Evolutionary conservation across 2,329 filamentous ascomycete genomes (phyloP), one percentile per base, ranked within the genome.

Genomic region (Stylonectria norvegica): DNA sequence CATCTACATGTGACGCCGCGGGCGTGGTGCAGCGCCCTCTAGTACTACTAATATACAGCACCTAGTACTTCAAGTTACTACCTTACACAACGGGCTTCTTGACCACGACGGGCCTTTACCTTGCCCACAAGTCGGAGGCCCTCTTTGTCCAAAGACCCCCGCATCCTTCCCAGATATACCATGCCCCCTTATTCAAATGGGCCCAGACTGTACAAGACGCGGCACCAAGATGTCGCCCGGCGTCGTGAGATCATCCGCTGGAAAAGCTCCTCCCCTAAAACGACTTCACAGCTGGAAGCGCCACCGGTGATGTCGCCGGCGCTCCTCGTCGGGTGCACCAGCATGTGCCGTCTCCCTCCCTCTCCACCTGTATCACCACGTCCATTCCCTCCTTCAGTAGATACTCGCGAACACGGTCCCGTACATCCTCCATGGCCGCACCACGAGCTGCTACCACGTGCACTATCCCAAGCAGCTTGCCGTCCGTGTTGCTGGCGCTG

Each of bases 341-440:
- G 52, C 79, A 83, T 15, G 67, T 71, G 28, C 62, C 59, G 42
- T 95, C 88, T 0, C 86, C 87, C 57, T 95, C 89, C 33, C 84
- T 73, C 65, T 96, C 91, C 2, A 95, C 86, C 64, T 96, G 91
- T 5, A 96, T 78, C 18, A 94, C 81, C 10, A 89, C 79, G 56
- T 95, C 83, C 66, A 96, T 85, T 29, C 81, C 79, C 49, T 85
- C 78, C 36, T 78, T 78, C 6, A 74, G 67, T 16, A 95, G 70
- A 52, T 89, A 93, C 30, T 79, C 74, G 31, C 76, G 72, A 0
- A 90, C 85, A n/a, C 89, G 75, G 44, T 87, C 79, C 36, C 87
- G 75, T 5, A 96, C 88, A 47, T 96, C 90, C 54, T 95, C 88
- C 40, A 90, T 61, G 53, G 90, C 82, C 3, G 84, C 81, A 3